A percentile compares a stretch with the other conserved stretches of the same genome.
Evolutionary conservation across 2,329 filamentous ascomycete genomes (phyloP).

Genomic region (Metarhizium rileyi): DNA sequence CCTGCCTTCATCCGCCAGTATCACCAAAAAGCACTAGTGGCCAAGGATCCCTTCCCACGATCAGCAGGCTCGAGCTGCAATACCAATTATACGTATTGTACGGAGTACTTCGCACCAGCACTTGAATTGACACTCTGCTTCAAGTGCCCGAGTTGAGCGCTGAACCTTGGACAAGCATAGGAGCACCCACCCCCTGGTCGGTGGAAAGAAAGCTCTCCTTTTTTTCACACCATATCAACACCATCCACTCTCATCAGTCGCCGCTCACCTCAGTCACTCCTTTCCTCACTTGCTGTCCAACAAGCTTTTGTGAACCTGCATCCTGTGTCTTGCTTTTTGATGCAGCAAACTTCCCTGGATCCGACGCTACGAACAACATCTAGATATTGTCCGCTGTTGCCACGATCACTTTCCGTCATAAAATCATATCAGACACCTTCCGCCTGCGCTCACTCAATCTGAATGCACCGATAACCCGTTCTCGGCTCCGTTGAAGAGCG

Average conservation of each 20-base stretch:
- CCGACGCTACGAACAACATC: neutral
- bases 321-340: constrained; percentile 9
- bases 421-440: neutral
- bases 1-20: constrained; percentile 3
- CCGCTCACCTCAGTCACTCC: constrained; percentile 31
- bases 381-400: neutral
- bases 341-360: constrained; percentile 5
- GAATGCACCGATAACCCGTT: constrained; percentile 26
- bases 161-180: neutral
- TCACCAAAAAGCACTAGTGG: constrained; percentile 15
- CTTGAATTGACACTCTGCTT: neutral
- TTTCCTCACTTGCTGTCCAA: constrained; percentile 19
- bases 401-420: neutral
- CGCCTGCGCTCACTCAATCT: constrained; percentile 14
- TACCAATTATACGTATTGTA: too few species aligned
- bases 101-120: neutral
- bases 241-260: constrained; percentile 19
- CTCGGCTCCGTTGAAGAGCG: constrained; percentile 14
- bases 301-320: constrained; percentile 8
- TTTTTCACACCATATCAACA: constrained; percentile 27
- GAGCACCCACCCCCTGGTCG: constrained; percentile 11
- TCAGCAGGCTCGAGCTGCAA: constrained; percentile 22
- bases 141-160: neutral
- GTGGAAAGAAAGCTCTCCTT: constrained; percentile 11
- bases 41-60: constrained; percentile 23